phyloP scores from a whole-genome alignment of 305 asterid species.

The Nicotiana rustica region DNA sequence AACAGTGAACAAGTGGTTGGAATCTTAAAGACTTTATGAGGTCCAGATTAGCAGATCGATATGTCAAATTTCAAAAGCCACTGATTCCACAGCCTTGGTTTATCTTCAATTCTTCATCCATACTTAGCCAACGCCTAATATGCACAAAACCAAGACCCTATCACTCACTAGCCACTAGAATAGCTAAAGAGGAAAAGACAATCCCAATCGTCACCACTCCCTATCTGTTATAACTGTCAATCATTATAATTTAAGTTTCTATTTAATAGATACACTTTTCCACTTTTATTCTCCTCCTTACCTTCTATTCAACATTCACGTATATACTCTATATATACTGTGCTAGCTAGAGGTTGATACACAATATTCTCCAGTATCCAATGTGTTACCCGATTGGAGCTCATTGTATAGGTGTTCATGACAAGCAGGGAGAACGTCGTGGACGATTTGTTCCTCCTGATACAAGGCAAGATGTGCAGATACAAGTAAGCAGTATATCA shows the following conservation, averaged over 20 bases:
- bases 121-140: neutral
- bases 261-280: neutral
- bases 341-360: neutral
- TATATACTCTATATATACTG: neutral
- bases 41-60: neutral
- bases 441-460: neutral
- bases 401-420: neutral
- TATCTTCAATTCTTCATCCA: neutral
- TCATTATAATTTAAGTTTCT: neutral
- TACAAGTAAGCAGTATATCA: neutral
- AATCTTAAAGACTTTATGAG: neutral
- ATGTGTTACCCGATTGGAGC: constrained; percentile 14
- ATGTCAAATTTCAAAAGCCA: neutral
- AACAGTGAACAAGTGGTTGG: neutral
- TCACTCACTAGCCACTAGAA: neutral
- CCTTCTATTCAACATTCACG: neutral
- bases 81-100: neutral
- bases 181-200: neutral
- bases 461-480: neutral
- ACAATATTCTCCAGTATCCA: neutral
- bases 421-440: neutral
- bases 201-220: neutral
- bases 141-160: constrained; percentile 2
- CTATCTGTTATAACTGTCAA: neutral
- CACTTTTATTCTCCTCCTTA: constrained; percentile 22